Conservation (phyloP, 2,329 filamentous ascomycete species). For the Pseudogymnoascus sp. region DNA sequence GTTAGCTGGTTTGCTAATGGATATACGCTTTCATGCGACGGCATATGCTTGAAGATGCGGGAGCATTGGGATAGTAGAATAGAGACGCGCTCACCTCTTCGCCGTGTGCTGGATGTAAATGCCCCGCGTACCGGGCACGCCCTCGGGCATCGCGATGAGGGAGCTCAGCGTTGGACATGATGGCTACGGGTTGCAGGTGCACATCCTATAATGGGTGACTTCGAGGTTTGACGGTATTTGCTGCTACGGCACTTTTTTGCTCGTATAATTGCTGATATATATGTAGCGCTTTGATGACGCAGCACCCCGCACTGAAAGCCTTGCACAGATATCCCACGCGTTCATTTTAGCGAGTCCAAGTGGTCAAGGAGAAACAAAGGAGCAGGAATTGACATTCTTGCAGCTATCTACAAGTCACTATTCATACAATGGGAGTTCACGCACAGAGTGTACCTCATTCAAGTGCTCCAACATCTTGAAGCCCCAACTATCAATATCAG, state of each 20-base stretch:
- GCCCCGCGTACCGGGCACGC: neutral
- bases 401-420: neutral
- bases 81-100: neutral
- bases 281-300: neutral
- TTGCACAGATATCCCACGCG: neutral
- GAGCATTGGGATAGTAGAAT: neutral
- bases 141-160: conserved; percentile 1
- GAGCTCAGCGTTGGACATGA: neutral
- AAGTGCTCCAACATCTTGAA: neutral
- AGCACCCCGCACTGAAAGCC: conserved; percentile 4
- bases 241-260: neutral
- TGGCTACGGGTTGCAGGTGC: neutral
- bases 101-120: neutral
- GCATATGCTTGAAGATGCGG: neutral
- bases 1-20: neutral
- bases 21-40: neutral
- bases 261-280: neutral
- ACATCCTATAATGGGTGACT: neutral
- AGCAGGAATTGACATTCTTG: neutral
- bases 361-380: neutral
- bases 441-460: neutral
- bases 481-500: neutral
- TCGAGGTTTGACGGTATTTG: neutral
- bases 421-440: neutral
- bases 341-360: neutral